A percentile compares a stretch with the other conserved stretches of the same genome.
Conservation (phyloP, 208 protist genomes). For the Polymyxa betae region DNA sequence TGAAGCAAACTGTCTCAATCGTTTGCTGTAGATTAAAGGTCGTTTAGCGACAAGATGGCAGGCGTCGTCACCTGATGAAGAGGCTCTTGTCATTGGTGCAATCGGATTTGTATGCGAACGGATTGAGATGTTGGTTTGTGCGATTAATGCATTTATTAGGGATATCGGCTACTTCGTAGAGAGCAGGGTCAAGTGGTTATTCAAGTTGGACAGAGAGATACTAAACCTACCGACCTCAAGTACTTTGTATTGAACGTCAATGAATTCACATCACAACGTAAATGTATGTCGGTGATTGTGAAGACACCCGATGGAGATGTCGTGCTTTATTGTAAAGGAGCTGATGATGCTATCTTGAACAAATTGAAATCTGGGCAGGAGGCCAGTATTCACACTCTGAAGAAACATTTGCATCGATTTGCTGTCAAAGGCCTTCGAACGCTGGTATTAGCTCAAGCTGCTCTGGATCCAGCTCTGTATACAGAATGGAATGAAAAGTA, state of each 20-base stretch:
- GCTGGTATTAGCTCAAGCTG: conserved; percentile 14
- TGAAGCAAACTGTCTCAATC: too few relatives aligned
- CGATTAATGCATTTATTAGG: too few relatives aligned
- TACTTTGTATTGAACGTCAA: conserved; percentile 53
- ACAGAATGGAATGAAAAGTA: neutral
- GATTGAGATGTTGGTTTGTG: too few relatives aligned
- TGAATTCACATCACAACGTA: conserved; percentile 62
- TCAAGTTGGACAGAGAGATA: too few relatives aligned
- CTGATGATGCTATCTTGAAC: conserved; percentile 24
- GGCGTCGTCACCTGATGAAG: conserved; percentile 64
- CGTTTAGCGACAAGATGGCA: conserved; percentile 53
- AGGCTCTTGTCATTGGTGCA: conserved; percentile 54
- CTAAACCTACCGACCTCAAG: too few relatives aligned
- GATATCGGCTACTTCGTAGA: neutral
- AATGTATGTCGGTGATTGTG: conserved; percentile 58
- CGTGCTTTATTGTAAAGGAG: conserved; percentile 47
- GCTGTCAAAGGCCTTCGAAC: conserved; percentile 22
- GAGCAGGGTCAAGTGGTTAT: too few relatives aligned
- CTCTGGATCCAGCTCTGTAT: neutral
- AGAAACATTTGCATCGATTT: neutral
- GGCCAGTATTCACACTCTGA: neutral
- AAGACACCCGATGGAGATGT: conserved; percentile 9
- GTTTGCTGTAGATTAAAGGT: too few relatives aligned
- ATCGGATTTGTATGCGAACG: too few relatives aligned
- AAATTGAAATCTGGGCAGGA: neutral